Evolutionary conservation across 2,329 filamentous ascomycete genomes (phyloP), one percentile per base, ranked within the genome.

Genomic region (Cephalotrichum gorgonifer): DNA sequence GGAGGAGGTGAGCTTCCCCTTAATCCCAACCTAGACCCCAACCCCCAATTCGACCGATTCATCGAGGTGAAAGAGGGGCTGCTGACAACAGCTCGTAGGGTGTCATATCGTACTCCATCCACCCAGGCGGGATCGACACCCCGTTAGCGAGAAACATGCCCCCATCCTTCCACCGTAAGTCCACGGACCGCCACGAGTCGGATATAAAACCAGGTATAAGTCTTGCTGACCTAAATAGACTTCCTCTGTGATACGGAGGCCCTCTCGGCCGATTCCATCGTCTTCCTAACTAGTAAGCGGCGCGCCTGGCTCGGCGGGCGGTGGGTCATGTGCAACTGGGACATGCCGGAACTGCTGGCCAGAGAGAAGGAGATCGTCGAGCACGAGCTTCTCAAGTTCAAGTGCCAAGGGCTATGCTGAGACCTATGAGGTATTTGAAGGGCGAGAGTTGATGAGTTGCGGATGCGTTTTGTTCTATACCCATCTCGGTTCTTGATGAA

Each of bases 51-150:
- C 41, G 8, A 8, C n/a, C 20, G 15, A 30, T 41, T 15, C 17
- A 6, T 35, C 20, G 22, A 25, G 3, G 12, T 15, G 22, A 4
- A 8, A 31, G 27, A 20, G 17, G 22, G 17, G 4, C 28, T 23
- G 15, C 23, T 46, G 3, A n/a, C n/a, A 17, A 33, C 20, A 6
- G 20, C 4, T 35, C 9, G 12, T 41, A 47, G 52, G 70, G 70
- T 3, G 46, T 74, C 4, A 39, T 71, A 12, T 61, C 65, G 4
- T 68, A 67, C 46, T 57, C 60, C 2, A 48, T 73, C 1, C 66
- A 73, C 55, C 67, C 68, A 1, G 68, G 60, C 3, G 61, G 60
- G 1, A 57, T 69, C 6, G 48, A 54, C 17, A 74, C 71, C 3
- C 63, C 70, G 12, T 48, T 59, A 27, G 50, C 33, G 8, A 39